Evolutionary conservation across 1,284 basidiomycete species (phyloP), one percentile per base, ranked within the genome.

Genomic region (Phlebopus sp.): DNA sequence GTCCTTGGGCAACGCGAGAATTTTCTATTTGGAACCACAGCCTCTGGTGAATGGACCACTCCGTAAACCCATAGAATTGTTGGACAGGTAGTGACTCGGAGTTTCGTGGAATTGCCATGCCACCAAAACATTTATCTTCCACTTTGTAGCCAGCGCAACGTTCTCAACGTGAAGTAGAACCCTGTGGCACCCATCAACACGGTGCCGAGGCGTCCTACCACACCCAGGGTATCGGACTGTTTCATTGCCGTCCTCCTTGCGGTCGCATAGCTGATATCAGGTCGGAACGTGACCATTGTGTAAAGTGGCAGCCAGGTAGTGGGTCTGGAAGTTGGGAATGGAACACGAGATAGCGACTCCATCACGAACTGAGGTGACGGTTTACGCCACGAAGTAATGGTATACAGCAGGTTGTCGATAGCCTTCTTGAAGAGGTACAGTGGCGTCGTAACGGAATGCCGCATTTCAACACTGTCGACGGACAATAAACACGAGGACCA

Each of bases 221-320:
- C 61, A 43, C 66, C 63, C 52, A 87, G 63, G 54, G 82, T 70
- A 42, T 56, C 66, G 18, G 75, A 69, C 68, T 94, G 92, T 57
- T 74, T 70, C 54, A 67, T 70, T 45, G 81, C 82, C 63, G 81
- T 83, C 57, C 69, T 75, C 60, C 77, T 76, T 37, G 81, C 90
- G 32, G 78, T 80, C 50, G 85, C 84, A 66, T 98, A 98, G 60
- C 86, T 87, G 55, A 97, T 81, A 67, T 97, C 95, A 37, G 92
- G 91, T 34, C 93, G 81, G 74, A 99, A 99, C 32, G 96, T 97
- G 55, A 97, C 90, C 93, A 98, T 96, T 29, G 90, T 90, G 69
- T 99, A 99, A 45, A 97, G 76, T 43, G 92, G 90, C 49, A 92
- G 78, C 96, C 96, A 99, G 30, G 89, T 90, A 49, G 68, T 67